A percentile compares a stretch with the other conserved stretches of the same genome.
phyloP scores from a whole-genome alignment of 257 asterid species.

The Henckelia pumila region DNA sequence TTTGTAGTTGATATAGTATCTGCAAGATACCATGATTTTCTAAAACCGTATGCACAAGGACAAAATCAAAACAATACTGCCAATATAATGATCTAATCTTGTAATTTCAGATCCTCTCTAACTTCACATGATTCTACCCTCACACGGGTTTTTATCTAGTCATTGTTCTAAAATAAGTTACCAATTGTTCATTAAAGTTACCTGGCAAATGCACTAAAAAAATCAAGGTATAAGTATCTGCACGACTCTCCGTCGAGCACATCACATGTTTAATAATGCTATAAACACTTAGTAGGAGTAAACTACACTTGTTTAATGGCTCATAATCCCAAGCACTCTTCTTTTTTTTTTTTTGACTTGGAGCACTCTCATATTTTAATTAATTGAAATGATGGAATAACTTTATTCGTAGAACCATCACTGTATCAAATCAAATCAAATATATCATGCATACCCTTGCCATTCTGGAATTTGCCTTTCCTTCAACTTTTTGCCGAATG shows the following conservation, averaged over 20 bases:
- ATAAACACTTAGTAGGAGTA: background rate
- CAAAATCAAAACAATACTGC: background rate
- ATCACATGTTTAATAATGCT: background rate
- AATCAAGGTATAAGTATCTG: no score
- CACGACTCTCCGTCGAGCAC: background rate
- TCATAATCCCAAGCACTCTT: background rate
- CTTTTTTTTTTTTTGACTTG: no score
- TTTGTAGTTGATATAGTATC: conserved; percentile 97
- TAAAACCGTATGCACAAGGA: background rate
- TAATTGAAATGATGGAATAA: background rate
- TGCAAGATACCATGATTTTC: conserved; percentile 11
- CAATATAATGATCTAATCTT: background rate
- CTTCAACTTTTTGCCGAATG: conserved; percentile 87
- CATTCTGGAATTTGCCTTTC: conserved; percentile 85
- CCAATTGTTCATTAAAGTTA: background rate
- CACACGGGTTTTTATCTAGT: background rate
- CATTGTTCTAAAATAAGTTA: background rate
- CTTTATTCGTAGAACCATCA: background rate
- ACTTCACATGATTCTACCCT: background rate
- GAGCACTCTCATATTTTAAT: background rate
- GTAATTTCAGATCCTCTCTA: background rate
- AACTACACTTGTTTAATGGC: background rate
- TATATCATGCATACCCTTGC: conserved; percentile 57
- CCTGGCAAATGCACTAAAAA: background rate
- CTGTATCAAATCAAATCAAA: background rate